Conservation (phyloP, 352 stramenopile species). For the Phytophthora pinifolia region DNA sequence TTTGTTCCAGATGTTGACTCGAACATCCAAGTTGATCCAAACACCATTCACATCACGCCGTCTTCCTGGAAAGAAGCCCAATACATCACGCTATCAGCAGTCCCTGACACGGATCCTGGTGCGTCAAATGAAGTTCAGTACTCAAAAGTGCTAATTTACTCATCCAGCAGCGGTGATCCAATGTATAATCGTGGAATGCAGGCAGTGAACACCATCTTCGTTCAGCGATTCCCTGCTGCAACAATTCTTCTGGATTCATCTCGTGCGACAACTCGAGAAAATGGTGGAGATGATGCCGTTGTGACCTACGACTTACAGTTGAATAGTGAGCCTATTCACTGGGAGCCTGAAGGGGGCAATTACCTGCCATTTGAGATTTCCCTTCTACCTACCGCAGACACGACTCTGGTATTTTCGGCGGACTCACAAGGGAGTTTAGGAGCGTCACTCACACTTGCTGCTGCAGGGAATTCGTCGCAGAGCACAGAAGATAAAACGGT, state of each 20-base stretch:
- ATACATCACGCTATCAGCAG: slow-evolving; percentile 27
- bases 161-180: slow-evolving; percentile 33
- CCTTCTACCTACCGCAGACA: slow-evolving; percentile 44
- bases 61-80: slow-evolving; percentile 32
- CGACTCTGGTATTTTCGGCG: slow-evolving; percentile 39
- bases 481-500: slow-evolving; percentile 33
- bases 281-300: slow-evolving; percentile 29
- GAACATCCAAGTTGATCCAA: slow-evolving; percentile 33
- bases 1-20: slow-evolving; percentile 27
- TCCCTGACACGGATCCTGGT: not conserved
- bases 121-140: slow-evolving; percentile 27
- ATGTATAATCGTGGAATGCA: slow-evolving; percentile 39
- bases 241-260: slow-evolving; percentile 44
- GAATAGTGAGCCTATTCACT: slow-evolving; percentile 63
- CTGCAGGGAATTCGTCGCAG: slow-evolving; percentile 48
- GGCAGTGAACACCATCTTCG: slow-evolving; percentile 30
- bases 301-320: slow-evolving; percentile 41
- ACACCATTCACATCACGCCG: slow-evolving; percentile 30
- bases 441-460: slow-evolving; percentile 23
- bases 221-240: slow-evolving; percentile 44
- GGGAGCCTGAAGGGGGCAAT: slow-evolving; percentile 36
- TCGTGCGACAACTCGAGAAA: slow-evolving; percentile 34
- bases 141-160: slow-evolving; percentile 23
- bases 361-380: slow-evolving; percentile 45
- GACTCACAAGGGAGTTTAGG: slow-evolving; percentile 11